A percentile compares a stretch with the other conserved stretches of the same genome.
phyloP scores from a whole-genome alignment of 2,329 filamentous ascomycete genomes.

The Monosporascus sp. region DNA sequence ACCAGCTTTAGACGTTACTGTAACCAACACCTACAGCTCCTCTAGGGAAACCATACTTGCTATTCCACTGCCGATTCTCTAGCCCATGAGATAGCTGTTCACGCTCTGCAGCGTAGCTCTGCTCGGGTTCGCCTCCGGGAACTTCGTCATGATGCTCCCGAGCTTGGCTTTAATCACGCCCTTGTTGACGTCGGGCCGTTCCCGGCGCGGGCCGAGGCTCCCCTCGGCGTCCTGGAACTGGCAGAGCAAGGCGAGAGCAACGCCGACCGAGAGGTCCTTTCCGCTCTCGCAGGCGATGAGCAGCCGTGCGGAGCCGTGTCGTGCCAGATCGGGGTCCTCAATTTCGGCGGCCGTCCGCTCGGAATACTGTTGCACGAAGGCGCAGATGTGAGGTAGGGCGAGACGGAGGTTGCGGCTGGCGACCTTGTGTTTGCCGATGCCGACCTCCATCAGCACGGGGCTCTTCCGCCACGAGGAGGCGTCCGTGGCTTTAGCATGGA shows the following conservation, averaged over 20 bases:
- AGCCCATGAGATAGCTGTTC: conserved; percentile 78
- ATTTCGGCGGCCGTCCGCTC: neutral
- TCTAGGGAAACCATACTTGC: too few species aligned
- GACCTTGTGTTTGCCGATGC: conserved; percentile 66
- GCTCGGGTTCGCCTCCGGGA: conserved; percentile 77
- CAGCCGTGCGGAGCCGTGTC: conserved; percentile 20
- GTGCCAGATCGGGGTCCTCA: neutral
- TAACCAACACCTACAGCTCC: too few species aligned
- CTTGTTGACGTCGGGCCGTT: conserved; percentile 55
- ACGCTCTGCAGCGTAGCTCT: conserved; percentile 84
- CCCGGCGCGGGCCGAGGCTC: conserved; percentile 11
- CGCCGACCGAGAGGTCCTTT: conserved; percentile 74
- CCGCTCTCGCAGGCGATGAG: conserved; percentile 71
- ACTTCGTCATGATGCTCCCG: conserved; percentile 74
- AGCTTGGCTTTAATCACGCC: conserved; percentile 69
- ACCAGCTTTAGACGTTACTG: too few species aligned
- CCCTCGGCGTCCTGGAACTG: conserved; percentile 65
- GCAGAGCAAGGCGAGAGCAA: conserved; percentile 71
- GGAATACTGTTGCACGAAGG: conserved; percentile 45
- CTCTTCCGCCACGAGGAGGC: conserved; percentile 37
- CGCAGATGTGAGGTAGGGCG: conserved; percentile 58
- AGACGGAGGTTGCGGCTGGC: conserved; percentile 79
- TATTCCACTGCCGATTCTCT: neutral
- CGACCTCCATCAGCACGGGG: conserved; percentile 46
- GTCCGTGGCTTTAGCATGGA: conserved; percentile 39